Conservation (phyloP, 2,329 filamentous ascomycete species). For the Pseudogymnoascus sp. region DNA sequence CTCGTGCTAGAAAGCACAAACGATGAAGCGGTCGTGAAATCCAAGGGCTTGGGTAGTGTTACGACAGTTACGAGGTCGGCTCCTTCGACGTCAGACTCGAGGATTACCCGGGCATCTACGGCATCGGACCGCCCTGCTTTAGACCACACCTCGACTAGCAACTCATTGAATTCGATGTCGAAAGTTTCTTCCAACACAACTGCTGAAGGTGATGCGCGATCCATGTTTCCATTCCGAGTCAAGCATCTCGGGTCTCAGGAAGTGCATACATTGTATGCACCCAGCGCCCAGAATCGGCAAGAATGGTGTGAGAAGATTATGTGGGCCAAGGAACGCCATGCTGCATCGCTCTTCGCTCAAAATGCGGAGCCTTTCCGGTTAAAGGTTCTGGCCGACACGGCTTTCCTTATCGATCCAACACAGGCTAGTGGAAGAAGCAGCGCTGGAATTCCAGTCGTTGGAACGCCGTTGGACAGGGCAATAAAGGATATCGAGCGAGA, state of each 20-base stretch:
- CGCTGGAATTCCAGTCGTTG: slow-evolving; percentile 65
- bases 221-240: slow-evolving; percentile 85
- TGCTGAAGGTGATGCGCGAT: slow-evolving; percentile 36
- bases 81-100: slow-evolving; percentile 50
- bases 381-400: slow-evolving; percentile 83
- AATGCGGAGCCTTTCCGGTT: slow-evolving; percentile 94
- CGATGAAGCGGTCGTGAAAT: slow-evolving; percentile 83
- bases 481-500: slow-evolving; percentile 79
- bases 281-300: slow-evolving; percentile 62
- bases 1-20: slow-evolving; percentile 86
- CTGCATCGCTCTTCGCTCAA: slow-evolving; percentile 77
- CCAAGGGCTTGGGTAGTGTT: slow-evolving; percentile 49
- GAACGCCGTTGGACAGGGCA: slow-evolving; percentile 84
- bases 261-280: slow-evolving; percentile 83
- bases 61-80: slow-evolving; percentile 52
- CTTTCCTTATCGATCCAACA: slow-evolving; percentile 70
- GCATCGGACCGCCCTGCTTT: slow-evolving; percentile 44
- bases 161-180: slow-evolving; percentile 50
- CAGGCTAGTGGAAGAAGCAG: slow-evolving; percentile 51
- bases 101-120: slow-evolving; percentile 33
- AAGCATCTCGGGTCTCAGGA: slow-evolving; percentile 88
- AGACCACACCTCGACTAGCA: slow-evolving; percentile 59
- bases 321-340: slow-evolving; percentile 89
- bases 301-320: slow-evolving; percentile 94
- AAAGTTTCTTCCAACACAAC: slow-evolving; percentile 37